Base-by-base conservation (phyloP, 129 eudicot species). In the Artemisia annua region DNA sequence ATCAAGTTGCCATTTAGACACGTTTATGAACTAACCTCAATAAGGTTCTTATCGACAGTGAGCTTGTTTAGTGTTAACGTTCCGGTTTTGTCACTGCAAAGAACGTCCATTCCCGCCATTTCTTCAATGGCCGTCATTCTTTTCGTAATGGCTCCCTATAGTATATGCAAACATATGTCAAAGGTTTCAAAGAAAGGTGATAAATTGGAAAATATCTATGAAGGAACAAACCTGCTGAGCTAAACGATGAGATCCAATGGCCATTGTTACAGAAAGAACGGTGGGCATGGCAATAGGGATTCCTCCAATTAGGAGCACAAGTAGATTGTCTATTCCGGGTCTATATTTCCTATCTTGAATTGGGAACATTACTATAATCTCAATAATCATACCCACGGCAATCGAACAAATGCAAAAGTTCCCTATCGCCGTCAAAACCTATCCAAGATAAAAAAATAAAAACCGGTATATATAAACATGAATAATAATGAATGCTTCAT, bases 61-160 rank as follows among this genome's bases (percentile, higher is more conserved):
- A 80, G 77, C 63, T 75, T 75, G 73, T 80, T 80, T 14, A 80
- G 75, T 18, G 84, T 80, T 52, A 80, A 28, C 22, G 80, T 80
- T 64, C 80, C 80, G 0, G 80, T 80, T 69, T 80, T 80, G 72
- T 80, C 84, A 63, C 84, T 80, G 77, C 84, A 80, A 53, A 80
- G 84, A 46, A 80, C 80, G 28, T 75, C 84, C 81, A 80, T 80
- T 30, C 80, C 80, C 12, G 80, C 84, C 84, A 80, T 75, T 63
- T 80, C 84, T 67, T 80, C 80, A 32, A 80, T 80, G 12, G 84
- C 81, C 5, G 84, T 80, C 84, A 80, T 80, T 54, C 80, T 75
- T 67, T 80, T 80, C 0, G 84, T 80, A 3, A 80, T 80, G n/a
- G 84, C 81, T 15, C 84, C 84, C 74, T 80, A 48, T 61, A 53